A percentile compares a stretch with the other conserved stretches of the same genome.
Evolutionary conservation across 768 basidiomycete genomes (phyloP).

Genomic region (Mycena kentingensis): DNA sequence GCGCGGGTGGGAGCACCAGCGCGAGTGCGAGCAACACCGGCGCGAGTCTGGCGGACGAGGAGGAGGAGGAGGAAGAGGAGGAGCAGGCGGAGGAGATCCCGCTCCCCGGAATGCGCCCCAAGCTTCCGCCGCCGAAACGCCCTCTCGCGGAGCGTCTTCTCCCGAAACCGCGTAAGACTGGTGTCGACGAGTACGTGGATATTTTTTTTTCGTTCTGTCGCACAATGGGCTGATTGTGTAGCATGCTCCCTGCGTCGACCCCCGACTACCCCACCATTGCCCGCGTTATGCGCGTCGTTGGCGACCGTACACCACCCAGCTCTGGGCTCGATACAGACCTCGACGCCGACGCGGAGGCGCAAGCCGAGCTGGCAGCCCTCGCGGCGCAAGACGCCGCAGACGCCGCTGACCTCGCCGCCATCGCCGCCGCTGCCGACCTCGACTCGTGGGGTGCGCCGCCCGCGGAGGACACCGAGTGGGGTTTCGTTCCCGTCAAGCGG

Average conservation of each 20-base stretch:
- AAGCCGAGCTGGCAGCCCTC: conserved; percentile 3
- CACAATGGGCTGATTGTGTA: conserved; percentile 29
- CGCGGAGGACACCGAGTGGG: conserved; percentile 82
- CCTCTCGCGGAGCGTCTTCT: conserved; percentile 65
- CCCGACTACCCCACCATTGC: conserved; percentile 56
- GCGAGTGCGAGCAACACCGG: neutral
- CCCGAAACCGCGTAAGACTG: conserved; percentile 67
- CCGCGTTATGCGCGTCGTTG: conserved; percentile 69
- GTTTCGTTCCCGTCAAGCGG: conserved; percentile 61
- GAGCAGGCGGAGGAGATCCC: conserved; percentile 21
- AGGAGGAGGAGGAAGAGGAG: conserved; percentile 24
- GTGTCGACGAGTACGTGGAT: conserved; percentile 56
- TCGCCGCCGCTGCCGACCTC: conserved; percentile 3
- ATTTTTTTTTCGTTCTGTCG: conserved; percentile 16
- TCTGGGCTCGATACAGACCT: neutral
- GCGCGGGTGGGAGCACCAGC: conserved; percentile 5
- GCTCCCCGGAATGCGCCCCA: conserved; percentile 16
- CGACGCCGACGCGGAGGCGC: neutral
- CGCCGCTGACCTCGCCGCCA: conserved; percentile 4
- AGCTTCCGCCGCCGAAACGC: conserved; percentile 39
- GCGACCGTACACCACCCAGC: conserved; percentile 10
- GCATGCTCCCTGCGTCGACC: conserved; percentile 56
- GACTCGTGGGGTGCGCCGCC: conserved; percentile 33
- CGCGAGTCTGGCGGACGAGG: conserved; percentile 22
- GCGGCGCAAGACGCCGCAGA: conserved; percentile 11